These are phyloP conservation scores for Entonaema liquescens DNA, from an alignment of 495 filamentous ascomycete species.

Conservation along the genomic window DNA sequence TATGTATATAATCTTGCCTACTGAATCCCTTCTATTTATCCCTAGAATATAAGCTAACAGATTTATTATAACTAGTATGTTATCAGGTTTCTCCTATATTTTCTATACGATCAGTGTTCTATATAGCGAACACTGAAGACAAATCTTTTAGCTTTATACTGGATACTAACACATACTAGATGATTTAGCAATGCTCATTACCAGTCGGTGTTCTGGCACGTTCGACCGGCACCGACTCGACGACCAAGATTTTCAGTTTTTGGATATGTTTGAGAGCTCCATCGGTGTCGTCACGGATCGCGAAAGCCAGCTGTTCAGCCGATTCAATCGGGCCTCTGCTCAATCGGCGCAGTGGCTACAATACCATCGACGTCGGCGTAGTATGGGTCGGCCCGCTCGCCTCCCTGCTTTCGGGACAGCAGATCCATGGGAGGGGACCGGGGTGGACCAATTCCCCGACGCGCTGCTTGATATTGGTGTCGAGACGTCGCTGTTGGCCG, in stretches of 20 bases:
- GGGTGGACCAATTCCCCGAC: constrained; percentile 65
- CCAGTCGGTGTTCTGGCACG: constrained; percentile 68
- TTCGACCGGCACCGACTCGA: constrained; percentile 71
- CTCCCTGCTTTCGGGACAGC: constrained; percentile 32
- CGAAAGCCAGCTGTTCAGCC: constrained; percentile 70
- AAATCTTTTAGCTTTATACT: neutral
- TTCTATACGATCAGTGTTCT: neutral
- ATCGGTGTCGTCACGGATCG: constrained; percentile 71
- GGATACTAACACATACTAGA: constrained; percentile 40
- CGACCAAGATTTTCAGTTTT: constrained; percentile 71
- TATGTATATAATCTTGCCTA: constrained; percentile 8
- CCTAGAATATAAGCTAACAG: constrained; percentile 8
- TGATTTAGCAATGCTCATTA: constrained; percentile 72
- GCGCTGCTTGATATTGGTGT: constrained; percentile 72
- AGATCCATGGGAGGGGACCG: constrained; percentile 26
- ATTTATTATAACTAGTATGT: constrained; percentile 22
- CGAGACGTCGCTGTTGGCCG: constrained; percentile 70
- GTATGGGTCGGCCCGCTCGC: constrained; percentile 19
- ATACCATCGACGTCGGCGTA: constrained; percentile 62
- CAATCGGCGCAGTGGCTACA: constrained; percentile 70
- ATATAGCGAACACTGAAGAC: neutral
- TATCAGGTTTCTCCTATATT: neutral
- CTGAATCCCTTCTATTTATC: neutral
- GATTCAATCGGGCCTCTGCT: constrained; percentile 69
- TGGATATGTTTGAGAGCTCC: constrained; percentile 76